phyloP scores from a whole-genome alignment of 495 filamentous ascomycete genomes.

The Penicillium cinerascens region DNA sequence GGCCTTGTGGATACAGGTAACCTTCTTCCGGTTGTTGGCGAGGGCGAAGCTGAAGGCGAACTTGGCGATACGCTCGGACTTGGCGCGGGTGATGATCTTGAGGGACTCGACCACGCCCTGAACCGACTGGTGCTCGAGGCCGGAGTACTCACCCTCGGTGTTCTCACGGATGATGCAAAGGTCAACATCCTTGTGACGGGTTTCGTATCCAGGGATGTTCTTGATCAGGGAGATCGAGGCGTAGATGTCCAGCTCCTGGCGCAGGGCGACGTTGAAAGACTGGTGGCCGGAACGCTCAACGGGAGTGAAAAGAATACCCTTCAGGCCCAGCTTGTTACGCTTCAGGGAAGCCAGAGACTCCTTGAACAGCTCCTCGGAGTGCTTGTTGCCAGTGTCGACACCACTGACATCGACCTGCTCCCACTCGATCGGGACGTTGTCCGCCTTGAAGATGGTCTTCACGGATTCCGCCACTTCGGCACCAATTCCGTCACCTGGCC shows the following conservation, averaged over 20 bases:
- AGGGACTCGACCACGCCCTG: slow-evolving; percentile 96
- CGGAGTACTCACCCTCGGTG: slow-evolving; percentile 98
- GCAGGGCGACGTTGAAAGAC: slow-evolving; percentile 98
- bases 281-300: slow-evolving; percentile 96
- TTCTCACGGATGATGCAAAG: slow-evolving; percentile 99
- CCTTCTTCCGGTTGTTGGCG: slow-evolving; percentile 97
- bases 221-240: slow-evolving; percentile 97
- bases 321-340: slow-evolving; percentile 96
- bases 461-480: slow-evolving; percentile 97
- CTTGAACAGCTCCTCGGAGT: slow-evolving; percentile 90
- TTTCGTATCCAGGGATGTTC: slow-evolving; percentile 98
- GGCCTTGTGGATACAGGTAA: slow-evolving; percentile 99
- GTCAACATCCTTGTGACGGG: slow-evolving; percentile 93
- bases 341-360: slow-evolving; percentile 92
- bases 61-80: slow-evolving; percentile 97
- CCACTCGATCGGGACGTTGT: slow-evolving; percentile 98
- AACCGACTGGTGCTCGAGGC: slow-evolving; percentile 97
- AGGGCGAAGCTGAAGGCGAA: slow-evolving; percentile 97
- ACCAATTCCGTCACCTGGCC: slow-evolving; percentile 87
- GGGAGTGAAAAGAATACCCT: slow-evolving; percentile 94
- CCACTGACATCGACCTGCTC: slow-evolving; percentile 97
- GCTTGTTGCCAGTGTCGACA: slow-evolving; percentile 79
- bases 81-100: slow-evolving; percentile 98
- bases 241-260: slow-evolving; percentile 99
- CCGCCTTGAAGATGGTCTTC: slow-evolving; percentile 98